Base-by-base conservation (phyloP, 2,329 filamentous ascomycete genomes). In the Colletotrichum tabaci region DNA sequence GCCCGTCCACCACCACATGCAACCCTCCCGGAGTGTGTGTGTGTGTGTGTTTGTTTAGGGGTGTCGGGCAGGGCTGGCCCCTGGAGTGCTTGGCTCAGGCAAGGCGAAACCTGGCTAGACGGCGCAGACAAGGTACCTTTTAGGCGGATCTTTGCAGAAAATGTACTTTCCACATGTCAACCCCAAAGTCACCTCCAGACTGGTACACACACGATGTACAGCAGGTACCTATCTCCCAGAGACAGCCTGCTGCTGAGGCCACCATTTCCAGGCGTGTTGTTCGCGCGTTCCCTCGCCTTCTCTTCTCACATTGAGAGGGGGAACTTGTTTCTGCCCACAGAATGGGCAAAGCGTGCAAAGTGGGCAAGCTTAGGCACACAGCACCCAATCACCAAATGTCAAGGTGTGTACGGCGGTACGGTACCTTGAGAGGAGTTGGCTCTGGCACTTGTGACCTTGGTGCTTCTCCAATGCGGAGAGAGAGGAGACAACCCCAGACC, bases 381-480 rank as follows among this genome's bases (percentile, higher is more conserved):
- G 8, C 30, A 35, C 8, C 30, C 30, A 35, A 35, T 9, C 30
- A 35, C 30, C 30, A 35, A 35, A 9, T n/a, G 30, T 9, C 47
- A 13, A 49, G 46, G 46, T 53, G 50, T 23, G 26, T 26, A 26
- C 26, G 26, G 26, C 26, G 26, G 26, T 26, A 26, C 26, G 26
- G 26, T 26, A 26, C 26, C 26, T 26, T 26, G 26, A 4, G 26
- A 26, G 26, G 26, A 30, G 30, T 30, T 9, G 30, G 30, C 30
- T 35, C 30, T 35, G 30, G 30, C 30, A 35, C 30, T 35, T 35
- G 30, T 10, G 30, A 56, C 53, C 55, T 38, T 46, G 61, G 46
- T 53, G 52, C 74, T 81, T 81, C 80, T 82, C 78, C 79, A 81
- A 82, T 83, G 81, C 81, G 81, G 81, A 82, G 81, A 78, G 75